Conservation (phyloP, 805 yeast species). For the Kazachstania bromeliacearum region DNA sequence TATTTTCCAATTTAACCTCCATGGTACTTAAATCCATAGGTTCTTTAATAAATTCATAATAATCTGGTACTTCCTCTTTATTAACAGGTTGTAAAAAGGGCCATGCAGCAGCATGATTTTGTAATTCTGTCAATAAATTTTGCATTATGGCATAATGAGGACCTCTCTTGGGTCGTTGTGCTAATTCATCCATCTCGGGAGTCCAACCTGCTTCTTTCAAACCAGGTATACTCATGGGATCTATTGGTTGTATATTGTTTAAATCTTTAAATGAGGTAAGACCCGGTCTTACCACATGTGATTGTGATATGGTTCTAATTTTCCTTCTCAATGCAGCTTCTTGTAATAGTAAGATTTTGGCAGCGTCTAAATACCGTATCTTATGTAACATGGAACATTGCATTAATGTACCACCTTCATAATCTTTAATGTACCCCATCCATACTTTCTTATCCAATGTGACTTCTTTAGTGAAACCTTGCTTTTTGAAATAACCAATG, state of each 20-base stretch:
- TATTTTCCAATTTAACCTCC: conserved; percentile 88
- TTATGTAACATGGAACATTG: conserved; percentile 91
- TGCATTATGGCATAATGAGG: conserved; percentile 94
- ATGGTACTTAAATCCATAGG: conserved; percentile 97
- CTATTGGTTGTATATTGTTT: conserved; percentile 43
- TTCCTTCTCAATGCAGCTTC: conserved; percentile 85
- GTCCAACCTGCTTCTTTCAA: conserved; percentile 94
- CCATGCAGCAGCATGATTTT: conserved; percentile 96
- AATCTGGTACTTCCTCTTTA: conserved; percentile 90
- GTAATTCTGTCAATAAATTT: conserved; percentile 75
- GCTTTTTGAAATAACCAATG: conserved; percentile 95
- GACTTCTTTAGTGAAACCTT: conserved; percentile 94
- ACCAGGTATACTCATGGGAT: conserved; percentile 84
- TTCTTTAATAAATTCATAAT: conserved; percentile 90
- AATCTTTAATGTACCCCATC: conserved; percentile 99
- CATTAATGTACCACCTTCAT: conserved; percentile 98
- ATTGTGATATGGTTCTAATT: conserved; percentile 66
- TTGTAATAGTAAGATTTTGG: conserved; percentile 75
- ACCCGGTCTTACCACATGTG: conserved; percentile 78
- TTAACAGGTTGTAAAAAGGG: conserved; percentile 92
- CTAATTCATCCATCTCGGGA: conserved; percentile 94
- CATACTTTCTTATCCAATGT: conserved; percentile 76
- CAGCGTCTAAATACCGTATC: conserved; percentile 80
- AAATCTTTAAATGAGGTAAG: conserved; percentile 54
- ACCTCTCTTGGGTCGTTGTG: conserved; percentile 87